phyloP scores from a whole-genome alignment of 148 eudicot genomes.

The Rhododendron henanense region DNA sequence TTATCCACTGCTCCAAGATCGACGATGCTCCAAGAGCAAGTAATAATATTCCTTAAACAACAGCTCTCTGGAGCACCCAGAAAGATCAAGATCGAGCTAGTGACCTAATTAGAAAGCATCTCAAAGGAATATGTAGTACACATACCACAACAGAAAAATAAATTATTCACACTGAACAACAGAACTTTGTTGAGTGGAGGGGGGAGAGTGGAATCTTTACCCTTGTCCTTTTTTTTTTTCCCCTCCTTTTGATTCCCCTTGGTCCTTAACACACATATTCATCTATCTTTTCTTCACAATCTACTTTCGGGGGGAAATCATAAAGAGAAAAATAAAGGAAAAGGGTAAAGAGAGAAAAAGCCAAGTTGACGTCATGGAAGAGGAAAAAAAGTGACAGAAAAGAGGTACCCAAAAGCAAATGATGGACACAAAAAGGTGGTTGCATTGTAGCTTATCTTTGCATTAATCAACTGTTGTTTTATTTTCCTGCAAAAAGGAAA shows the following conservation, averaged over 20 bases:
- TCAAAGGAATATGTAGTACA: not conserved
- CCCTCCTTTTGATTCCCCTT: not conserved
- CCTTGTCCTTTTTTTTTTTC: not conserved
- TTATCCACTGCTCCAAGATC: no score
- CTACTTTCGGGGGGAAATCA: slow-evolving; percentile 4
- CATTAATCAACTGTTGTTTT: not conserved
- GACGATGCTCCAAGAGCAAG: no score
- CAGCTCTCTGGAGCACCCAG: not conserved
- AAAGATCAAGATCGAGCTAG: not conserved
- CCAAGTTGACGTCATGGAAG: slow-evolving; percentile 2
- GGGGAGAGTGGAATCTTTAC: slow-evolving; percentile 10
- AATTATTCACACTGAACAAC: slow-evolving; percentile 8
- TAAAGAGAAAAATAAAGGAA: not conserved
- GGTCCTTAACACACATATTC: not conserved
- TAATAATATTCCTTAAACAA: no score
- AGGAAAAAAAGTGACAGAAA: not conserved
- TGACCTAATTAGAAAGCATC: not conserved
- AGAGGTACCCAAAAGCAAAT: slow-evolving; percentile 4
- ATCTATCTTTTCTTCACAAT: slow-evolving; percentile 2
- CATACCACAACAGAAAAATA: not conserved
- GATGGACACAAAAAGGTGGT: not conserved
- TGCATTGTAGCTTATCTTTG: not conserved
- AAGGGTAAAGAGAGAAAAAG: not conserved
- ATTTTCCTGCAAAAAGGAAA: slow-evolving; percentile 30
- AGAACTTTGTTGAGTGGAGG: slow-evolving; percentile 18